Evolutionary conservation across 116 monocot species (phyloP).

Genomic region (Papilionanthe hybrid): DNA sequence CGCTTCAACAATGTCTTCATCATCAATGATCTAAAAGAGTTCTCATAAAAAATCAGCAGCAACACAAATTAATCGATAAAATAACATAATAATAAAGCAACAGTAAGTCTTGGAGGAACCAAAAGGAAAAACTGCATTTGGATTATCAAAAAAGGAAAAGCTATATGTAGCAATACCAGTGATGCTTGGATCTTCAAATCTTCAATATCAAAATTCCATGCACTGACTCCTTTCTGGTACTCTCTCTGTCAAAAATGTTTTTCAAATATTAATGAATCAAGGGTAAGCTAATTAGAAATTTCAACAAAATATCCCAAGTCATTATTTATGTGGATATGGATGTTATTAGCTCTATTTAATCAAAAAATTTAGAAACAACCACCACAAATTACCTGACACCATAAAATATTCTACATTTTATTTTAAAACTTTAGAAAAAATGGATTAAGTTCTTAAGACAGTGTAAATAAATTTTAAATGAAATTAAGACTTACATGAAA

Average conservation of each 20-base stretch:
- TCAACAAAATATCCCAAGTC: background rate
- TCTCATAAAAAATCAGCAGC: background rate
- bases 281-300: background rate
- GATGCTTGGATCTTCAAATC: slow-evolving; percentile 85
- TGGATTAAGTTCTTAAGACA: background rate
- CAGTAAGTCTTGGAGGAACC: background rate
- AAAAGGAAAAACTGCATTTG: background rate
- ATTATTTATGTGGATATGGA: background rate
- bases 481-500: background rate
- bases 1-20: slow-evolving; percentile 45
- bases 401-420: background rate
- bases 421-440: background rate
- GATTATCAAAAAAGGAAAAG: background rate
- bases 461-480: background rate
- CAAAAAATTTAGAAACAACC: background rate
- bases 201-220: slow-evolving; percentile 90
- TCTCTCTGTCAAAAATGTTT: slow-evolving; percentile 48
- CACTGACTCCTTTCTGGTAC: slow-evolving; percentile 84
- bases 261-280: background rate
- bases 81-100: background rate
- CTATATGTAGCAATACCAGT: slow-evolving; percentile 34
- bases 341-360: background rate
- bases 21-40: slow-evolving; percentile 64
- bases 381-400: background rate
- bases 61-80: background rate